Conservation (phyloP, 441 rosid species). For the Pelargonium cotyledonis region DNA sequence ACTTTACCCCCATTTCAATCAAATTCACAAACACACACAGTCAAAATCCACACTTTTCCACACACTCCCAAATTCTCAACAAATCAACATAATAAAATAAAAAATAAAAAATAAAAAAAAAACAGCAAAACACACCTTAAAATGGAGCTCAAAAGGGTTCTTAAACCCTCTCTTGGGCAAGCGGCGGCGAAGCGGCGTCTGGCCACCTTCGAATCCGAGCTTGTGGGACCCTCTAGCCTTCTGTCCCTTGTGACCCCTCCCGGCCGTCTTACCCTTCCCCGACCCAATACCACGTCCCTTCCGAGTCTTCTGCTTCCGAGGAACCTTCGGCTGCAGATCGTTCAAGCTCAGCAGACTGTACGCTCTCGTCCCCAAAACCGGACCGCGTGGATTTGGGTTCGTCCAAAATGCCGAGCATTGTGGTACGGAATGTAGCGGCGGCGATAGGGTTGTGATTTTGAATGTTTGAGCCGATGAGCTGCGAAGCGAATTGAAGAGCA, state of each 20-base stretch:
- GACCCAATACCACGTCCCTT: conserved; percentile 97
- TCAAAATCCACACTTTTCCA: no score
- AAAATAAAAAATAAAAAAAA: no score
- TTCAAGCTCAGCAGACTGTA: conserved; percentile 72
- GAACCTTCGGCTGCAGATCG: conserved; percentile 71
- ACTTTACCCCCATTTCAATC: no score
- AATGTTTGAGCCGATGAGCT: conserved; percentile 18
- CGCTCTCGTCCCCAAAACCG: conserved; percentile 35
- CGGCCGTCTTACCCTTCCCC: conserved; percentile 89
- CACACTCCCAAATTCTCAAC: no score
- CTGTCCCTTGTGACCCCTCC: conserved; percentile 93
- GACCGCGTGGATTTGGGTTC: conserved; percentile 14
- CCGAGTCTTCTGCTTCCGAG: conserved; percentile 87
- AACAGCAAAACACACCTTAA: neutral
- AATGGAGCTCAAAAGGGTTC: conserved; percentile 34
- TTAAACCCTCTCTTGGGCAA: conserved; percentile 86
- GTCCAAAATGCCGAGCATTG: conserved; percentile 12
- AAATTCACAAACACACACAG: no score
- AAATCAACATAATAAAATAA: neutral
- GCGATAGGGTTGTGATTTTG: conserved; percentile 13
- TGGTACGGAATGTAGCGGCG: conserved; percentile 15
- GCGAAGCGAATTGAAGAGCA: conserved; percentile 37
- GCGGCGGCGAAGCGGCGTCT: conserved; percentile 87
- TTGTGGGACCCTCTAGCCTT: conserved; percentile 81
- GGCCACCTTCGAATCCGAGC: conserved; percentile 94